Percentiles rank a stretch among this genome's conserved stretches.
These are phyloP conservation scores for Achaetomiella virescens DNA, from an alignment of 495 filamentous ascomycete genomes.

Conservation along the genomic window DNA sequence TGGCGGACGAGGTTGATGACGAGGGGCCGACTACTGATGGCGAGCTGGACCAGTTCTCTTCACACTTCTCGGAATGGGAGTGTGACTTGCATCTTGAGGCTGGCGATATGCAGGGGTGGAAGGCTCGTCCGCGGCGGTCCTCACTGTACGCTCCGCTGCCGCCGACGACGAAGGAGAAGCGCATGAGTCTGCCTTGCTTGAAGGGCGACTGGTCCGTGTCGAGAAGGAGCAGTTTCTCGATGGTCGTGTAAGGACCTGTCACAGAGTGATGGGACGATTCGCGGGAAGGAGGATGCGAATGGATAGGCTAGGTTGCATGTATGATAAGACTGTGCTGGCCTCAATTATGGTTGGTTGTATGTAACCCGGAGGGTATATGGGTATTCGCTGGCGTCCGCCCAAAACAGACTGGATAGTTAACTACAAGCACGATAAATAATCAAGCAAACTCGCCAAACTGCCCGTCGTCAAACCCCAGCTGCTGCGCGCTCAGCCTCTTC, in stretches of 20 bases:
- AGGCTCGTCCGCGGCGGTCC: background rate
- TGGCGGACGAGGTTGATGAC: too few species aligned
- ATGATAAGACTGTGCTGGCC: too few species aligned
- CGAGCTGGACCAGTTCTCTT: too few species aligned
- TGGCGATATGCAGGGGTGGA: background rate
- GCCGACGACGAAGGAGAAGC: constrained; percentile 18
- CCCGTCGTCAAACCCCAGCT: constrained; percentile 60
- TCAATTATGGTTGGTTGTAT: too few species aligned
- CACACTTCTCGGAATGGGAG: background rate
- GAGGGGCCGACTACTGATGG: background rate
- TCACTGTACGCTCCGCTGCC: constrained; percentile 5
- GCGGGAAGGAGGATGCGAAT: background rate
- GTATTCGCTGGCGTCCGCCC: background rate
- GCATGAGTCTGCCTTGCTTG: constrained; percentile 29
- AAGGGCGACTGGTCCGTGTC: constrained; percentile 18
- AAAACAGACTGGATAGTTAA: background rate
- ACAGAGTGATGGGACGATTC: background rate
- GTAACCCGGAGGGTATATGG: too few species aligned
- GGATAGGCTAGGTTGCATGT: background rate
- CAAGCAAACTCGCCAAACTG: constrained; percentile 61
- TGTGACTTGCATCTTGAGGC: background rate
- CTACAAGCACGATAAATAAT: background rate
- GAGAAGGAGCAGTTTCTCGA: constrained; percentile 3
- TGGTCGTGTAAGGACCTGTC: background rate
- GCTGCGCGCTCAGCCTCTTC: constrained; percentile 46